These are phyloP conservation scores for Teunomyces funiuensis DNA, from an alignment of 805 yeast genomes.

Conservation along the genomic window DNA sequence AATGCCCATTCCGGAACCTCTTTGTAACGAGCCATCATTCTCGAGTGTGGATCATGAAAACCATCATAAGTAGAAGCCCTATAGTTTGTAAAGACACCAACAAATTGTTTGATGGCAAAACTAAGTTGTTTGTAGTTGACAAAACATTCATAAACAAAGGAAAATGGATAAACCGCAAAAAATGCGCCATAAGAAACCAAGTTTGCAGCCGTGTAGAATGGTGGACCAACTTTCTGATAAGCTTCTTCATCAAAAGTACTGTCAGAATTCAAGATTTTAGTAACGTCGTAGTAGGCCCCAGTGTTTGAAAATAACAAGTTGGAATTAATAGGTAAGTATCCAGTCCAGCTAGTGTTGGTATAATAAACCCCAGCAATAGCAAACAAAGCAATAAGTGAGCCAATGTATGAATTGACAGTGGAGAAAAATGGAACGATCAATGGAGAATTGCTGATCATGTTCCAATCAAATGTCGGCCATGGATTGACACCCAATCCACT, in stretches of 20 bases:
- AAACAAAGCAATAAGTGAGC: conserved; percentile 20
- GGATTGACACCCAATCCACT: conserved; percentile 55
- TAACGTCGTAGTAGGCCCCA: conserved; percentile 20
- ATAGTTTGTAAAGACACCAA: neutral
- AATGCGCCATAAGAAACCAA: conserved; percentile 28
- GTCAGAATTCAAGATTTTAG: neutral
- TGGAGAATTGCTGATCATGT: conserved; percentile 26
- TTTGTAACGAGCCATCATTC: conserved; percentile 31
- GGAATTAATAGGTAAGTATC: conserved; percentile 25
- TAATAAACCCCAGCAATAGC: conserved; percentile 26
- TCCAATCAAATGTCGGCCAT: conserved; percentile 54
- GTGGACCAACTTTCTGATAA: conserved; percentile 27
- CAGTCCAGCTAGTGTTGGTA: conserved; percentile 28
- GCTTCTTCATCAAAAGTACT: conserved; percentile 18
- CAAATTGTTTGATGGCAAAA: conserved; percentile 5
- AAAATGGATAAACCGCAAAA: conserved; percentile 28
- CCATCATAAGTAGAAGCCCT: conserved; percentile 12
- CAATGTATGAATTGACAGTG: conserved; percentile 20
- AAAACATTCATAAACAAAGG: conserved; percentile 9
- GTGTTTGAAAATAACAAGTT: conserved; percentile 24
- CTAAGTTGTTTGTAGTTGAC: conserved; percentile 3
- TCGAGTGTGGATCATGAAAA: conserved; percentile 27
- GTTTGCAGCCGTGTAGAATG: conserved; percentile 30
- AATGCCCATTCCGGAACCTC: conserved; percentile 40
- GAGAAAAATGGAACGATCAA: conserved; percentile 24